phyloP scores from a whole-genome alignment of 2,329 filamentous ascomycete species.

The Sclerotiophoma versabilis region DNA sequence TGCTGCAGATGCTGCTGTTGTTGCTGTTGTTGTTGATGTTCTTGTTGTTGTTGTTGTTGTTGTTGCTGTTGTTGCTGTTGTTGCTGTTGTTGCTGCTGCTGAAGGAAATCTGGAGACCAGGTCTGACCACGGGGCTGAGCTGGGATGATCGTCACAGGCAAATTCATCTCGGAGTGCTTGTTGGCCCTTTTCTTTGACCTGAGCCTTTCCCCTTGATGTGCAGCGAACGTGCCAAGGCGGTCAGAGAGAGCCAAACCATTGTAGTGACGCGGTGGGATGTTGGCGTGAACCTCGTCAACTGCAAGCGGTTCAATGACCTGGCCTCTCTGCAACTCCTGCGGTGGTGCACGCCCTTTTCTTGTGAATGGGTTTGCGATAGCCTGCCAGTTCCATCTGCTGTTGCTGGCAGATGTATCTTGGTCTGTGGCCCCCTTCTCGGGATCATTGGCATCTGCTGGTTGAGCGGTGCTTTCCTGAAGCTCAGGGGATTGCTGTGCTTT shows the following conservation, averaged over 20 bases:
- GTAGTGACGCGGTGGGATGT: slow-evolving; percentile 53
- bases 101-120: slow-evolving; percentile 58
- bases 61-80: slow-evolving; percentile 22
- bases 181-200: slow-evolving; percentile 48
- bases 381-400: slow-evolving; percentile 55
- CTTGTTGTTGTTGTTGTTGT: slow-evolving; percentile 12
- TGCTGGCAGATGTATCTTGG: slow-evolving; percentile 18
- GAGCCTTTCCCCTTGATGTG: slow-evolving; percentile 56
- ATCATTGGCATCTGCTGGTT: slow-evolving; percentile 31
- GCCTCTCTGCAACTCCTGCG: slow-evolving; percentile 66
- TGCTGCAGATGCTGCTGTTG: slow-evolving; percentile 20
- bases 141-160: slow-evolving; percentile 68
- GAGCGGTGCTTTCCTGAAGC: slow-evolving; percentile 8
- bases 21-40: slow-evolving; percentile 24
- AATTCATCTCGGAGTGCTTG: slow-evolving; percentile 47
- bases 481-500: slow-evolving; percentile 5
- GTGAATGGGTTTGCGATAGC: slow-evolving; percentile 65
- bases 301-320: slow-evolving; percentile 56
- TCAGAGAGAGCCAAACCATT: slow-evolving; percentile 54
- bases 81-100: slow-evolving; percentile 16
- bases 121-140: slow-evolving; percentile 63
- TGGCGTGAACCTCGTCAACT: slow-evolving; percentile 44
- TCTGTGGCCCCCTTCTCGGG: slow-evolving; percentile 37
- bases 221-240: slow-evolving; percentile 57
- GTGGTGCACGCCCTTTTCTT: slow-evolving; percentile 63